Base-by-base conservation (phyloP, 2,329 filamentous ascomycete species). In the Gaeumannomyces sp. region DNA sequence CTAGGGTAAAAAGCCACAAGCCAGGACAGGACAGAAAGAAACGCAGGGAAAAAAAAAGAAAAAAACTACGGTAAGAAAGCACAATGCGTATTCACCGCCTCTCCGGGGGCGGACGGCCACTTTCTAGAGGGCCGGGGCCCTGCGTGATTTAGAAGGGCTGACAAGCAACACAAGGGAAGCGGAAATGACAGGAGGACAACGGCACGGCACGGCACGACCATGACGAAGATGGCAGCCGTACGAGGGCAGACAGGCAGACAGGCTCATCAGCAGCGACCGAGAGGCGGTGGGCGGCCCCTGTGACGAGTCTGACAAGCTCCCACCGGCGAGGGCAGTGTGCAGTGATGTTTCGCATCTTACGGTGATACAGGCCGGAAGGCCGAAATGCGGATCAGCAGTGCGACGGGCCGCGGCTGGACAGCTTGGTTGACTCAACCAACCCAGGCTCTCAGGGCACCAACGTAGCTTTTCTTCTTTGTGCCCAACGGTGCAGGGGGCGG, bases 391-490 rank as follows among this genome's bases (percentile, higher is more conserved):
- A 27, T 61, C 29, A 45, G 60, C 60, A 61, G 60, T 35, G 60
- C 60, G 31, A 61, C 60, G 60, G 33, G n/a, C 60, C 33, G 60
- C 60, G 33, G 27, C 60, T 45, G 60, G 33, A 25, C 25, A 38
- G 60, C 60, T 27, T 61, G 31, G 60, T 50, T 61, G 60, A 61
- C 31, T 61, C 60, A 61, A 61, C 60, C 31, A 33, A n/a, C 19
- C 45, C 45, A 50, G 45, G 45, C 45, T 19, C 45, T 50, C 45
- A 50, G 22, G 45, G 45, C 45, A 10, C 45, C 45, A 50, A 50
- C 45, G 45, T 50, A 50, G 45, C 45, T 50, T 50, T 50, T n/a
- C 19, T 7, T 13, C 45, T 50, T 50, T 50, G 19, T 50, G 45
- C 45, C 45, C 45, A 50, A 50, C 45, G 45, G 16, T 50, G 45